phyloP scores from a whole-genome alignment of 2,329 filamentous ascomycete genomes.

The Colletotrichum cuscutae region DNA sequence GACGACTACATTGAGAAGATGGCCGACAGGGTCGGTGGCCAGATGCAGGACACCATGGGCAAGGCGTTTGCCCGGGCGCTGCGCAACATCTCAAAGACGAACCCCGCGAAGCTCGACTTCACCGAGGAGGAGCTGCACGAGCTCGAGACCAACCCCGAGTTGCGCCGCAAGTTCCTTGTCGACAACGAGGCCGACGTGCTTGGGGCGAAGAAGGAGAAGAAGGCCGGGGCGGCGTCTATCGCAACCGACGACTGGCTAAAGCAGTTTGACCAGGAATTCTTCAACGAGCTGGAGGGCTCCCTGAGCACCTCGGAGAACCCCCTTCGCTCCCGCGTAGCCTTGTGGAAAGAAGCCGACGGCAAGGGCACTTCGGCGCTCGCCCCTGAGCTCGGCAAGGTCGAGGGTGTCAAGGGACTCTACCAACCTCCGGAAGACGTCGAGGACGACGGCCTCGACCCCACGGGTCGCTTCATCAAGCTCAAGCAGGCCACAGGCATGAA shows the following conservation, averaged over 20 bases:
- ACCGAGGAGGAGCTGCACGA: conserved; percentile 59
- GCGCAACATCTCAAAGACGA: conserved; percentile 53
- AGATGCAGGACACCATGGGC: conserved; percentile 54
- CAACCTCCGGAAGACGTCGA: conserved; percentile 59
- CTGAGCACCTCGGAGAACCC: conserved; percentile 39
- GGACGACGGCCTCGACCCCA: conserved; percentile 61
- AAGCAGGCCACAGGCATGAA: conserved; percentile 66
- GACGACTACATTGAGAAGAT: conserved; percentile 66
- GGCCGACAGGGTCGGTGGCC: conserved; percentile 53
- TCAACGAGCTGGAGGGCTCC: conserved; percentile 38
- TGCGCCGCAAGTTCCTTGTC: conserved; percentile 50
- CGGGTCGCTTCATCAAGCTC: conserved; percentile 60
- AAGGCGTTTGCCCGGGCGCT: conserved; percentile 54
- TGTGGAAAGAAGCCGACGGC: conserved; percentile 43
- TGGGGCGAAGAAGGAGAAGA: background rate
- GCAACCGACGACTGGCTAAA: conserved; percentile 23
- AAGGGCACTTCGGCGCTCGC: conserved; percentile 56
- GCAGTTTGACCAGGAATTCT: conserved; percentile 40
- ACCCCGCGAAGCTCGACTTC: conserved; percentile 64
- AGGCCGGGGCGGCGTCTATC: background rate
- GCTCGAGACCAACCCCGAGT: conserved; percentile 51
- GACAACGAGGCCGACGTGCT: conserved; percentile 36
- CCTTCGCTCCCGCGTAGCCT: conserved; percentile 47
- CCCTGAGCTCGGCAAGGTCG: conserved; percentile 61
- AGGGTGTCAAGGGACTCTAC: conserved; percentile 63